phyloP scores from a whole-genome alignment of 129 eudicot species.

The Daucus carota region DNA sequence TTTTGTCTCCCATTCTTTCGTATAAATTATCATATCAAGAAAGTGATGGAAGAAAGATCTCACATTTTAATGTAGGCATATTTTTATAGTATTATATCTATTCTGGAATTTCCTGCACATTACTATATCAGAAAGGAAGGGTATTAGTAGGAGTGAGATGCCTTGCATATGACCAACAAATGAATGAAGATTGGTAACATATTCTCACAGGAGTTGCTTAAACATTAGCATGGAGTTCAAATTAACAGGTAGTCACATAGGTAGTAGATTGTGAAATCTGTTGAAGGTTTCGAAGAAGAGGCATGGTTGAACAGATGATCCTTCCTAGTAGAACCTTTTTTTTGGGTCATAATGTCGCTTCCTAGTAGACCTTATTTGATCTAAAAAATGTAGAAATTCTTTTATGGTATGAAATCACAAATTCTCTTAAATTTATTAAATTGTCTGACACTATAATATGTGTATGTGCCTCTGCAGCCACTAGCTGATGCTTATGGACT shows the following conservation, averaged over 20 bases:
- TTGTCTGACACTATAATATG: conserved; percentile 3
- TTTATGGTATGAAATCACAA: background rate
- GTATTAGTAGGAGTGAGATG: background rate
- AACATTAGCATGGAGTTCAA: background rate
- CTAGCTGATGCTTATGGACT: conserved; percentile 96
- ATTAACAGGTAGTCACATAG: background rate
- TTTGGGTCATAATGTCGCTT: too few species aligned
- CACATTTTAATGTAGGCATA: background rate
- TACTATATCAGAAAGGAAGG: background rate
- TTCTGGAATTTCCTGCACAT: background rate
- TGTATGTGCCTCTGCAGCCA: conserved; percentile 53
- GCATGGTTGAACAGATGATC: background rate
- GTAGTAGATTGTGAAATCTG: background rate
- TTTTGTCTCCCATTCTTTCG: background rate
- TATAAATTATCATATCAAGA: background rate
- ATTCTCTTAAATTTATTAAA: background rate
- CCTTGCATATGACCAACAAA: conserved; percentile 2
- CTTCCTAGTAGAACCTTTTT: background rate
- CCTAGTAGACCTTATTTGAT: background rate
- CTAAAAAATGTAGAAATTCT: background rate
- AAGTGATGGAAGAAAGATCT: background rate
- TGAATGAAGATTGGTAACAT: background rate
- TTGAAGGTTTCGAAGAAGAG: background rate
- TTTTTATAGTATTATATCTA: too few species aligned
- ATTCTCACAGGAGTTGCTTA: background rate